Evolutionary conservation across 371 early-diverging fungal genomes (phyloP).

Genomic region (Paraphysoderma sedebokerense): DNA sequence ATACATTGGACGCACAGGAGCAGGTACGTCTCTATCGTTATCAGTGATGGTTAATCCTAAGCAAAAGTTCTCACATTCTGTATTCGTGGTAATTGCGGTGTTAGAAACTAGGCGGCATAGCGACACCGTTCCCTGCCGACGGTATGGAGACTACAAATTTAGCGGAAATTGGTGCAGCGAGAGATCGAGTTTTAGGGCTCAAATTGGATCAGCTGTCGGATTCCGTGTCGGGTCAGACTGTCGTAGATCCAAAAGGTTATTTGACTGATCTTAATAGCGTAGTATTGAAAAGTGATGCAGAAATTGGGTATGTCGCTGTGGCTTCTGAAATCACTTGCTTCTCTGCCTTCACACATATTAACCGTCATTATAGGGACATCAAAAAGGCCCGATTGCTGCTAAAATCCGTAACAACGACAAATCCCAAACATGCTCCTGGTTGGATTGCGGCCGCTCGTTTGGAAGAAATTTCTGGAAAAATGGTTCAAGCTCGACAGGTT

Average conservation of each 20-base stretch:
- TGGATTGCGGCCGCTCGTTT: constrained; percentile 96
- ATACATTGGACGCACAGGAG: constrained; percentile 31
- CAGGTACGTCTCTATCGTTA: constrained; percentile 11
- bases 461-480: constrained; percentile 81
- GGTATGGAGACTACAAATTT: constrained; percentile 72
- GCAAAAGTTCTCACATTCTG: not conserved
- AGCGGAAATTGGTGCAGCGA: constrained; percentile 82
- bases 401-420: constrained; percentile 74
- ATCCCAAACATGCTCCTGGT: constrained; percentile 87
- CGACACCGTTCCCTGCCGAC: constrained; percentile 22
- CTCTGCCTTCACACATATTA: no score
- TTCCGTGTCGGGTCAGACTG: constrained; percentile 59
- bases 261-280: constrained; percentile 78
- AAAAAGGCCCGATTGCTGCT: constrained; percentile 78
- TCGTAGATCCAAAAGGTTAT: constrained; percentile 86
- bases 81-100: not conserved
- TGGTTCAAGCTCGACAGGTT: constrained; percentile 58
- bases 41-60: not conserved
- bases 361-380: constrained; percentile 64
- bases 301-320: constrained; percentile 34
- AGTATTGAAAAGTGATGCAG: constrained; percentile 62
- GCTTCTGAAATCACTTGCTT: not conserved
- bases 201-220: constrained; percentile 69
- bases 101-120: constrained; percentile 20
- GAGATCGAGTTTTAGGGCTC: constrained; percentile 70